These are phyloP conservation scores for Trypanosoma boissoni DNA, from an alignment of 208 protist species.

Conservation along the genomic window DNA sequence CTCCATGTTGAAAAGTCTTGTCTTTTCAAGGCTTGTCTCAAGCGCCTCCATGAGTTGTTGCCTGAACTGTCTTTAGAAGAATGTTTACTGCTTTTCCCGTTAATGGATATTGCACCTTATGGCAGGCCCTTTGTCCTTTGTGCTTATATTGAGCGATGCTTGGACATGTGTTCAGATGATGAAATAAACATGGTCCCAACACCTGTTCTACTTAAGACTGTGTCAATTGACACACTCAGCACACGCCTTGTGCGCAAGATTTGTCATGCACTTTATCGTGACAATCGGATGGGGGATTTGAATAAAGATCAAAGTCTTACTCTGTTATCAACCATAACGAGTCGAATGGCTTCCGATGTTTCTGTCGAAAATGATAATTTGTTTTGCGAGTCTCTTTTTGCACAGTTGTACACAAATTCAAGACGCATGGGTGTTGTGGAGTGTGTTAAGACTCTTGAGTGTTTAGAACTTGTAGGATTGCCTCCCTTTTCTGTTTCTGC, in stretches of 20 bases:
- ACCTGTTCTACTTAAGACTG: slow-evolving; percentile 2
- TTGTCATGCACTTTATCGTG: slow-evolving; percentile 15
- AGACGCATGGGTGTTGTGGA: slow-evolving; percentile 30
- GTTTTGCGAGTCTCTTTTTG: slow-evolving; percentile 56
- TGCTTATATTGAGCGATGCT: slow-evolving; percentile 35
- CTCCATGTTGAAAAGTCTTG: slow-evolving; percentile 17
- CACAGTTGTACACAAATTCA: slow-evolving; percentile 40
- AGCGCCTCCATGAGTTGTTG: slow-evolving; percentile 45
- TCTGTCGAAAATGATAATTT: slow-evolving; percentile 1
- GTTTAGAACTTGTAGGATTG: slow-evolving; percentile 50
- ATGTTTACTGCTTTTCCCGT: slow-evolving; percentile 32
- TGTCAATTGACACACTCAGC: slow-evolving; percentile 4
- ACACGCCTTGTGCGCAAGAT: neutral
- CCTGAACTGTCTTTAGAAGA: slow-evolving; percentile 34
- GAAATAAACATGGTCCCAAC: slow-evolving; percentile 18
- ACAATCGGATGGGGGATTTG: slow-evolving; percentile 10
- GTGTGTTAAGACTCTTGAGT: slow-evolving; percentile 48
- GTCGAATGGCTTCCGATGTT: neutral
- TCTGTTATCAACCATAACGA: slow-evolving; percentile 19
- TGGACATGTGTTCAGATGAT: slow-evolving; percentile 7
- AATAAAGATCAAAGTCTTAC: slow-evolving; percentile 15
- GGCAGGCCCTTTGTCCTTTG: slow-evolving; percentile 56
- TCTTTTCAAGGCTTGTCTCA: slow-evolving; percentile 43
- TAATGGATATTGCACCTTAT: slow-evolving; percentile 16
- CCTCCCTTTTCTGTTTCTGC: slow-evolving; percentile 38